These are phyloP conservation scores for Lactarius psammicola DNA, from an alignment of 768 basidiomycete genomes.

Conservation along the genomic window DNA sequence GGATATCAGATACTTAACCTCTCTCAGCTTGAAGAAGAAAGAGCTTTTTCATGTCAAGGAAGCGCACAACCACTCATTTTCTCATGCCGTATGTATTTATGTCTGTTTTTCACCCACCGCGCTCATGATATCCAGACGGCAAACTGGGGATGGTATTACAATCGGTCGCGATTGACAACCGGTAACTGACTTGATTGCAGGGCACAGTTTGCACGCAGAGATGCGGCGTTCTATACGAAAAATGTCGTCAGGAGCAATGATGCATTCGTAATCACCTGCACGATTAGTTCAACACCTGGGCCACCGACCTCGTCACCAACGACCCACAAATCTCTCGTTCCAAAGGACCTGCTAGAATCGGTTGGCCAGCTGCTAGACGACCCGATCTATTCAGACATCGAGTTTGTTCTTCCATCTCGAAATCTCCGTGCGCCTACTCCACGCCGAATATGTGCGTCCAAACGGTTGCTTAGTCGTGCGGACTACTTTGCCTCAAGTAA, in stretches of 20 bases:
- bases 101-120: too few species aligned
- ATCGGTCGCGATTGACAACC: conserved; percentile 1
- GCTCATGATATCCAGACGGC: conserved; percentile 51
- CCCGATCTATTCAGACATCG: conserved; percentile 80
- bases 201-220: conserved; percentile 79
- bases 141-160: conserved; percentile 80
- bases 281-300: conserved; percentile 66
- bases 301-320: conserved; percentile 47
- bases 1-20: conserved; percentile 2
- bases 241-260: conserved; percentile 54
- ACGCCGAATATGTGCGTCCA: conserved; percentile 63
- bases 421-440: conserved; percentile 39
- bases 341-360: conserved; percentile 62
- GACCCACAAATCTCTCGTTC: conserved; percentile 54
- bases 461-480: conserved; percentile 61
- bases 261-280: conserved; percentile 73
- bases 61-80: conserved; percentile 80
- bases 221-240: conserved; percentile 62
- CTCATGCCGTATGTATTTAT: conserved; percentile 51
- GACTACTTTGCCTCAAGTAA: conserved; percentile 77
- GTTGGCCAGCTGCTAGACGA: conserved; percentile 78
- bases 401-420: conserved; percentile 65
- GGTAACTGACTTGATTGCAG: conserved; percentile 36
- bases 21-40: conserved; percentile 45
- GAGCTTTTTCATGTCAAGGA: conserved; percentile 66